Base-by-base conservation (phyloP, 2,329 filamentous ascomycete genomes). In the Colletotrichum costaricense region DNA sequence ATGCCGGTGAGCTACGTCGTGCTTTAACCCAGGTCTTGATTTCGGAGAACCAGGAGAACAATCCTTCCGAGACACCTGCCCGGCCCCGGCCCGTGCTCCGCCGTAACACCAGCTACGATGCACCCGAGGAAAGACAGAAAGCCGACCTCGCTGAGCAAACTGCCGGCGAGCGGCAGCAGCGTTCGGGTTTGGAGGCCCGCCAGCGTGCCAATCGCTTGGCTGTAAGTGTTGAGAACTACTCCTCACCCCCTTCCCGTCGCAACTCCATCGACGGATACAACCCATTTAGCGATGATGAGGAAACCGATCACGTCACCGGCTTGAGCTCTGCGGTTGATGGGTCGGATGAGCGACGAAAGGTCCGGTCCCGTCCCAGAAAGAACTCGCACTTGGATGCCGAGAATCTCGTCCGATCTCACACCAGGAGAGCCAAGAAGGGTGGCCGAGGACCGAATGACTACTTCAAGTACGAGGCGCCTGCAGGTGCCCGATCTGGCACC, bases 81-180 rank as follows among this genome's bases (percentile, higher is more conserved):
- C 76, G 57, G 9, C 82, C 82, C 12, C 80, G 82, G 55, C 84
- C 84, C 28, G 84, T 81, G 12, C 76, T 85, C n/a, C 79, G 83
- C 74, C 82, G 84, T 54, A 85, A 84, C 75, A 85, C 84, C 55
- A 85, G 84, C 75, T 85, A 85, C 68, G 82, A 85, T 69, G 83
- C 77, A 14, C 83, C 83, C 1, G 79, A 81, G 75, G 84, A 85
- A 77, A 78, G 81, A 11, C 79, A 85, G 73, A 80, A 79, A 74
- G 84, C 84, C 30, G 84, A 85, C 69, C 77, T 78, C 52, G 83
- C 84, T 11, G 84, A 85, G 77, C 78, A 80, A 49, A 77, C 74
- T 63, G 79, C 81, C n/a, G 81, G 79, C 2, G 77, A 83, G 75
- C 81, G 83, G 6, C 81, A 83, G 69, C 78, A 83, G 22, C 81